Evolutionary conservation across 2,329 filamentous ascomycete genomes (phyloP), one percentile per base, ranked within the genome.

Genomic region (Alternaria brassicae): DNA sequence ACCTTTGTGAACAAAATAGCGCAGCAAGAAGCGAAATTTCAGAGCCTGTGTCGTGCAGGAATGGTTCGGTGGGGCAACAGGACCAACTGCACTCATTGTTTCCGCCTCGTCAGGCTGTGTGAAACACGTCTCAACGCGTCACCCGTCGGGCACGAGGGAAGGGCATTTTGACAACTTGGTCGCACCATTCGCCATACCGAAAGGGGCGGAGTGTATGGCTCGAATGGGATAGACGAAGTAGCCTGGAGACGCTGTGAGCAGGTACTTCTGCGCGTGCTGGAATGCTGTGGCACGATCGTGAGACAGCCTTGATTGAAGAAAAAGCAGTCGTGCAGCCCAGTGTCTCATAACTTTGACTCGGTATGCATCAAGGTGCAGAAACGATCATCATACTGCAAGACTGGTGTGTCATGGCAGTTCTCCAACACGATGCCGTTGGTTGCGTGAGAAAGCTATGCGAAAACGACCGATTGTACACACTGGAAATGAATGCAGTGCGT

Each of bases 81-180:
- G 34, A n/a, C 21, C 49, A 25, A 50, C 44, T 55, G 47, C 51
- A 45, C 42, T 44, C 48, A 39, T n/a, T 40, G 42, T 30, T 27
- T 48, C n/a, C 36, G 48, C 42, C 32, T 56, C 44, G 34, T 52
- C 17, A 50, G 41, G 34, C 23, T 51, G 41, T n/a, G 28, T 44
- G 41, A 51, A 23, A 34, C 41, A 50, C 21, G 45, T 50, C 23
- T 30, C 41, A 47, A 53, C 44, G 59, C 57, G 45, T 52, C 49
- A 61, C 54, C 52, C 54, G 49, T 53, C 54, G 50, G 49, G 53
- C 56, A 61, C 52, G 49, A 59, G 48, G 45, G 39, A 53, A 27
- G 25, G 53, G 64, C 68, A 68, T 70, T 68, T 71, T 72, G 70
- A 72, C 67, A 73, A 54, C 48, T 34, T 56, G 34, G 69, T 71